Percentiles rank a stretch among this genome's conserved stretches.
These are phyloP conservation scores for Bolboschoenus planiculmis DNA, from an alignment of 176 grass and related monocot genomes.

Conservation along the genomic window DNA sequence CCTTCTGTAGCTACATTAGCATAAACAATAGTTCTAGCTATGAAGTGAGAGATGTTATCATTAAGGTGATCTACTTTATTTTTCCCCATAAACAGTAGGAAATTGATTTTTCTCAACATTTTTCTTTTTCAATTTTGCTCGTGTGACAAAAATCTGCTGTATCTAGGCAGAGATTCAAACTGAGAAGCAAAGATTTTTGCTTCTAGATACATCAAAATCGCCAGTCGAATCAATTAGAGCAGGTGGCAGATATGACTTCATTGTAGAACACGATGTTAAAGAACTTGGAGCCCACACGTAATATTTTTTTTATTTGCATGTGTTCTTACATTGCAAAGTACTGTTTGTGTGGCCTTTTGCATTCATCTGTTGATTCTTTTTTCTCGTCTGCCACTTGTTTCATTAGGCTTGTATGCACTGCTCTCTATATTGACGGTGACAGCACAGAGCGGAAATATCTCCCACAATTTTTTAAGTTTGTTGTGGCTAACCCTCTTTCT, in stretches of 20 bases:
- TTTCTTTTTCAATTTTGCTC: conserved; percentile 17
- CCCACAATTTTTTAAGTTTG: conserved; percentile 98
- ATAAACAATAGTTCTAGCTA: conserved; percentile 94
- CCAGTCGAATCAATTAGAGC: conserved; percentile 91
- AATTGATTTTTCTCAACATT: background rate
- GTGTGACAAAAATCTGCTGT: conserved; percentile 7
- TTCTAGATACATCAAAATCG: conserved; percentile 86
- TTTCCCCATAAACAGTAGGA: background rate
- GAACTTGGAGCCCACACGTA: conserved; percentile 93
- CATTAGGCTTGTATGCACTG: conserved; percentile 88
- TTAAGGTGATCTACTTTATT: conserved; percentile 55
- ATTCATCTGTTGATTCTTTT: conserved; percentile 29
- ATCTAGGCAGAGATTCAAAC: conserved; percentile 95
- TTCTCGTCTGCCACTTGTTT: background rate
- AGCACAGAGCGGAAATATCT: conserved; percentile 88
- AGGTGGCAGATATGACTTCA: conserved; percentile 95
- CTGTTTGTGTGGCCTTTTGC: conserved; percentile 11
- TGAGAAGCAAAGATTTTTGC: conserved; percentile 75
- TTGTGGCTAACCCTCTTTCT: conserved; percentile 86
- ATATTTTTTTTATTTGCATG: background rate
- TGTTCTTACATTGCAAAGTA: conserved; percentile 14
- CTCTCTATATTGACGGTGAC: conserved; percentile 90
- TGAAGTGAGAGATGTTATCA: conserved; percentile 73
- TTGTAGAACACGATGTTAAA: conserved; percentile 99
- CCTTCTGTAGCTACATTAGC: conserved; percentile 99